Conservation (phyloP, 345 rosid species). For the Ceriops zippeliana region DNA sequence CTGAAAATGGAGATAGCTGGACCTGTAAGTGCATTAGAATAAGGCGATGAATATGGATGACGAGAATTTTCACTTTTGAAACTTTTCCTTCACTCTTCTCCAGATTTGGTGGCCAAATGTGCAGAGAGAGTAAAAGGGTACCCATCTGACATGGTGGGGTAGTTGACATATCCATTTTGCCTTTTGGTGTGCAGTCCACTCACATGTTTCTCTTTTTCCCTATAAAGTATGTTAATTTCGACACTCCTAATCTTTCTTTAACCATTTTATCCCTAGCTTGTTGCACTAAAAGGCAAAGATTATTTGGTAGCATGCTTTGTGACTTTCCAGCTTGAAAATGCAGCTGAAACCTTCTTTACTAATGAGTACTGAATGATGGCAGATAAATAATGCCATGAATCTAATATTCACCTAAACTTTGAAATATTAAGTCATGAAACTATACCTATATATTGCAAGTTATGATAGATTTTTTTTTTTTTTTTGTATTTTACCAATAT, state of each 20-base stretch:
- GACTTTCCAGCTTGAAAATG: constrained; percentile 17
- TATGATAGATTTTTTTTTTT: no score
- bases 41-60: background rate
- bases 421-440: no score
- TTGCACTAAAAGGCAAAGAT: constrained; percentile 6
- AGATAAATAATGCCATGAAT: background rate
- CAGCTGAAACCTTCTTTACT: no score
- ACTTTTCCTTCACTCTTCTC: constrained; percentile 19
- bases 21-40: no score
- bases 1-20: no score
- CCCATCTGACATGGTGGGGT: constrained; percentile 16
- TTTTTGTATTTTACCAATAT: no score
- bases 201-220: constrained; percentile 4
- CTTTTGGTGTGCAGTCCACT: constrained; percentile 26
- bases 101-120: constrained; percentile 7
- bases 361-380: no score
- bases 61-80: constrained; percentile 16
- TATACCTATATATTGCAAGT: no score
- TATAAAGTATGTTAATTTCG: background rate
- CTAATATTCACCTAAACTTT: constrained; percentile 10
- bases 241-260: no score
- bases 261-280: constrained; percentile 20
- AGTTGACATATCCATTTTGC: constrained; percentile 28
- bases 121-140: background rate
- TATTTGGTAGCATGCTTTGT: background rate